Percentiles rank a stretch among this genome's conserved stretches.
phyloP scores from a whole-genome alignment of 169 alveolate genomes.

The Cystoisospora suis region DNA sequence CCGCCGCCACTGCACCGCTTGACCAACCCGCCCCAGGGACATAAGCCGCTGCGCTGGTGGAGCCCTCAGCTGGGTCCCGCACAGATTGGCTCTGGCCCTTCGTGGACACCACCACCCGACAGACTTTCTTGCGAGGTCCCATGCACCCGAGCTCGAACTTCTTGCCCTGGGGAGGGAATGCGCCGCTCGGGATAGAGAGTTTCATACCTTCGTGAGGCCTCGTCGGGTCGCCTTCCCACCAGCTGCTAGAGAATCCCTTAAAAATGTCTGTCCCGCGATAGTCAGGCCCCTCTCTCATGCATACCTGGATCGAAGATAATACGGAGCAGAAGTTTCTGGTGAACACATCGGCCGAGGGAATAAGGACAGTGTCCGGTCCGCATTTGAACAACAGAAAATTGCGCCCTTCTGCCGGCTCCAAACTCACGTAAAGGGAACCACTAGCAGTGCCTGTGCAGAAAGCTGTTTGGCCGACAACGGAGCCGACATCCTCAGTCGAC shows the following conservation, averaged over 20 bases:
- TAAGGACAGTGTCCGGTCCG: not conserved
- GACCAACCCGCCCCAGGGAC: no score
- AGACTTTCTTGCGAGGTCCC: not conserved
- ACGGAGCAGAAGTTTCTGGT: not conserved
- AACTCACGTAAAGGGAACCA: not conserved
- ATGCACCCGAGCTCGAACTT: not conserved
- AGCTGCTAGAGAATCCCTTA: not conserved
- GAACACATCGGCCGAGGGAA: not conserved
- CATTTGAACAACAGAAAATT: not conserved
- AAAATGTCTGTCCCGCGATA: not conserved
- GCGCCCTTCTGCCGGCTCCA: not conserved
- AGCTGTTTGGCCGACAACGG: not conserved
- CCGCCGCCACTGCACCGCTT: no score
- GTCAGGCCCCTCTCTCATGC: not conserved
- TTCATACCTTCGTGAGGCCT: not conserved
- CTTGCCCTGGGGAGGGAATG: not conserved
- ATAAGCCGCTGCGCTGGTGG: no score
- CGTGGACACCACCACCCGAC: not conserved
- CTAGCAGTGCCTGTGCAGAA: not conserved
- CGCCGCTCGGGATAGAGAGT: not conserved
- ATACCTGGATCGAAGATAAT: not conserved
- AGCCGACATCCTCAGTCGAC: not conserved
- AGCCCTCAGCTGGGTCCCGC: no score
- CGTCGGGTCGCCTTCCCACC: slow-evolving; percentile 18
- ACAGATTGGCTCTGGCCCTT: not conserved